Evolutionary conservation across 768 basidiomycete species (phyloP).

Genomic region (Auricularia cornea): DNA sequence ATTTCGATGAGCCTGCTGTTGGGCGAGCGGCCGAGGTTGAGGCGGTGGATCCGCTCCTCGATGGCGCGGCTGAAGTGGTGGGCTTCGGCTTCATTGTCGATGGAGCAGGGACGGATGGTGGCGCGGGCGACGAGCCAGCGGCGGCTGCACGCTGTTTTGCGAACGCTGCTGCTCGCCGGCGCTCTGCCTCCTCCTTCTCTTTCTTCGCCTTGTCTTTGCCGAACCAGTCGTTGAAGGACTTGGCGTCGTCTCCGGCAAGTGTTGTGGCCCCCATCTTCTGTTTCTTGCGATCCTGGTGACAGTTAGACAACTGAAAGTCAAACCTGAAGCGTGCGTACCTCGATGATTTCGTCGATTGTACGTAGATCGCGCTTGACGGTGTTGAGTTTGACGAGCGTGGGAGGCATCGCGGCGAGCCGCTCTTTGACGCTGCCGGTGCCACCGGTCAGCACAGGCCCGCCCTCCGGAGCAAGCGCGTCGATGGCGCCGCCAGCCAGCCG

Average conservation of each 20-base stretch:
- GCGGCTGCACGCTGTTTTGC: slow-evolving; percentile 17
- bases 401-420: slow-evolving; percentile 56
- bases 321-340: slow-evolving; percentile 44
- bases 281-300: slow-evolving; percentile 24
- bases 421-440: slow-evolving; percentile 40
- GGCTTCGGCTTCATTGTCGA: slow-evolving; percentile 11
- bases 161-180: neutral
- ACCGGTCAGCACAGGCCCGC: neutral
- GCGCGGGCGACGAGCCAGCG: slow-evolving; percentile 28
- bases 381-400: slow-evolving; percentile 64
- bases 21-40: slow-evolving; percentile 7
- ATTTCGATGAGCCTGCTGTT: neutral
- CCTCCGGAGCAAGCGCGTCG: slow-evolving; percentile 31
- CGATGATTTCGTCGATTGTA: slow-evolving; percentile 75
- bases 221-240: slow-evolving; percentile 73
- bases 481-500: slow-evolving; percentile 56
- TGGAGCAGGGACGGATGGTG: slow-evolving; percentile 5
- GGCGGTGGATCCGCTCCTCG: slow-evolving; percentile 5
- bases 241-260: slow-evolving; percentile 68
- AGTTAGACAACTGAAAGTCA: neutral
- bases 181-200: slow-evolving; percentile 32
- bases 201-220: slow-evolving; percentile 34
- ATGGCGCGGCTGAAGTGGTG: slow-evolving; percentile 1
- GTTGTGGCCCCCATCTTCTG: slow-evolving; percentile 36
- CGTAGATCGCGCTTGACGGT: slow-evolving; percentile 67